phyloP scores from a whole-genome alignment of 768 basidiomycete species.

The Amanita brunnescens region DNA sequence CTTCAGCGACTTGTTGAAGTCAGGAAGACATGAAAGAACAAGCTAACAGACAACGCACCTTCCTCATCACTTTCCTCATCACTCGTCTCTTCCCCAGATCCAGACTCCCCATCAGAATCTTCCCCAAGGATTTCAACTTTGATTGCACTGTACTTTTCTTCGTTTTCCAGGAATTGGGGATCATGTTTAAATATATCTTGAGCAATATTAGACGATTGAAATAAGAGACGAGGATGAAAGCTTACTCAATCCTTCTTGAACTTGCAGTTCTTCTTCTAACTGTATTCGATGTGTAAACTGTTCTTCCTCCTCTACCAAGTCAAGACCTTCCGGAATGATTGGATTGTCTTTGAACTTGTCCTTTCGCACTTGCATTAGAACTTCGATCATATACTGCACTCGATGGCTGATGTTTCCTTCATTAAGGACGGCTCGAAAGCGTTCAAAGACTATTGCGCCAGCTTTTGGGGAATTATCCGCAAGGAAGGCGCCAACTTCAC shows the following conservation, averaged over 20 bases:
- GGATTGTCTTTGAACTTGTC: slow-evolving; percentile 99
- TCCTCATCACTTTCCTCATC: slow-evolving; percentile 54
- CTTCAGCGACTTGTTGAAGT: slow-evolving; percentile 45
- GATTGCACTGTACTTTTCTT: slow-evolving; percentile 88
- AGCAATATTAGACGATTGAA: slow-evolving; percentile 8
- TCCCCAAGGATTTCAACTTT: slow-evolving; percentile 92
- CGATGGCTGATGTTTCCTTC: slow-evolving; percentile 93
- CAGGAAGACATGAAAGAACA: neutral
- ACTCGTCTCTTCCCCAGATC: slow-evolving; percentile 54
- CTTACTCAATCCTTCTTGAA: slow-evolving; percentile 92
- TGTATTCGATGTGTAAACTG: slow-evolving; percentile 93
- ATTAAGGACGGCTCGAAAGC: slow-evolving; percentile 94
- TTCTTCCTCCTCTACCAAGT: slow-evolving; percentile 96
- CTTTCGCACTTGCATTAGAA: slow-evolving; percentile 97
- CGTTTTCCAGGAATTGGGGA: slow-evolving; percentile 79
- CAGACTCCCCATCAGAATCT: slow-evolving; percentile 67
- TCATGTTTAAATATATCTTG: slow-evolving; percentile 95
- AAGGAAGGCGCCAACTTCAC: slow-evolving; percentile 94
- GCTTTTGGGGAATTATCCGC: slow-evolving; percentile 91
- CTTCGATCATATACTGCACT: slow-evolving; percentile 99
- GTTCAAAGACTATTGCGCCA: slow-evolving; percentile 90
- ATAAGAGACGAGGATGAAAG: slow-evolving; percentile 11
- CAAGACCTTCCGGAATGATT: slow-evolving; percentile 85
- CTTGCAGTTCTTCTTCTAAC: slow-evolving; percentile 87
- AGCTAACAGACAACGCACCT: slow-evolving; percentile 16